These are phyloP conservation scores for Aureobasidium vineae DNA, from an alignment of 2,329 filamentous ascomycete species.

Conservation along the genomic window DNA sequence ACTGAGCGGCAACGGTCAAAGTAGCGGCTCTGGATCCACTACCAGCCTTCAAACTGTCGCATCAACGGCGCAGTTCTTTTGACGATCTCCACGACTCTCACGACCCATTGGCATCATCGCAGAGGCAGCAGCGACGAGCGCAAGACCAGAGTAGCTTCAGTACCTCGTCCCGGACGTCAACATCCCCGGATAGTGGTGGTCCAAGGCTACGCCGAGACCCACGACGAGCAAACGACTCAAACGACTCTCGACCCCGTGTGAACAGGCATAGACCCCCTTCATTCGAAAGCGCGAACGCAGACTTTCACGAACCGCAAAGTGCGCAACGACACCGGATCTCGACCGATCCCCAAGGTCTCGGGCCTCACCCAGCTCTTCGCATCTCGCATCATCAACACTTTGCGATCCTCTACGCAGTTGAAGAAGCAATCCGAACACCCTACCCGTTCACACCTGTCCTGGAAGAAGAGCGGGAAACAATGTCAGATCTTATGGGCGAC, in stretches of 20 bases:
- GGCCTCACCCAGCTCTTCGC: conserved; percentile 57
- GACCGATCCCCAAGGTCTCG: conserved; percentile 36
- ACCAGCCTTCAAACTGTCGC: conserved; percentile 26
- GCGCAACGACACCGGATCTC: conserved; percentile 37
- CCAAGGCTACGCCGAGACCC: conserved; percentile 56
- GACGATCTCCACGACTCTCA: conserved; percentile 56
- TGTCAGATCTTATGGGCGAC: conserved; percentile 74
- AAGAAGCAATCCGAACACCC: conserved; percentile 83
- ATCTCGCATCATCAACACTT: conserved; percentile 83
- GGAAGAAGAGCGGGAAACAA: conserved; percentile 83
- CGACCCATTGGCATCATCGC: conserved; percentile 42
- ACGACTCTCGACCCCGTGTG: conserved; percentile 42
- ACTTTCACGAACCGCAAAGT: conserved; percentile 26
- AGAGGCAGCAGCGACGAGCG: conserved; percentile 34
- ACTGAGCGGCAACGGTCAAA: conserved; percentile 19
- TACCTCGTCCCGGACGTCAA: conserved; percentile 48
- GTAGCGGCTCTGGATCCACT: conserved; percentile 24
- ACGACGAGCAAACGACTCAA: conserved; percentile 39
- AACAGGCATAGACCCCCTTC: conserved; percentile 46
- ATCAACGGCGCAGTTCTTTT: conserved; percentile 20
- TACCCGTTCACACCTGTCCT: conserved; percentile 79
- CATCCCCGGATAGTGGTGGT: conserved; percentile 51
- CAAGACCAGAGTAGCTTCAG: conserved; percentile 26
- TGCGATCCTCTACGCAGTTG: conserved; percentile 87
- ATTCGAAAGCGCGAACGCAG: conserved; percentile 41